Percentiles rank a stretch among this genome's conserved stretches.
Evolutionary conservation across 1,139 yeast genomes (phyloP).

Genomic region (Pichia sp.): DNA sequence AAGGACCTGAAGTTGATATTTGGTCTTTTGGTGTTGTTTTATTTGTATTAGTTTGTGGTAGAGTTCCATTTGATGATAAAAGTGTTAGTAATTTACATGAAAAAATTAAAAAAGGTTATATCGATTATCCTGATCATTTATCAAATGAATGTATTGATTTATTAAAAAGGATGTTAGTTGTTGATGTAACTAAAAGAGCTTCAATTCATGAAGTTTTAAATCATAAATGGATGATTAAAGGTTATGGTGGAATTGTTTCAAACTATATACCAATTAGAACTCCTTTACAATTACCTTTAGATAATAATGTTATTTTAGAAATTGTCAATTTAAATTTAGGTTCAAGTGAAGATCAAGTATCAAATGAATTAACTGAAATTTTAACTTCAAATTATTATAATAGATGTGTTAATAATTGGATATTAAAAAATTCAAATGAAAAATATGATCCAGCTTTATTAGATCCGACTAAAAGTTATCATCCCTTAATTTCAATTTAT

Average conservation of each 20-base stretch:
- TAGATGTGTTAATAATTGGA: conserved; percentile 62
- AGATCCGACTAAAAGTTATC: conserved; percentile 87
- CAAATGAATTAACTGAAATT: conserved; percentile 50
- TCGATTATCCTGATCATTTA: conserved; percentile 82
- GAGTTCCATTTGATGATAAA: conserved; percentile 97
- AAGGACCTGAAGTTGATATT: conserved; percentile 96
- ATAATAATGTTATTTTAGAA: conserved; percentile 61
- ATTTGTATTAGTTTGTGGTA: conserved; percentile 92
- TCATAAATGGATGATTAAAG: conserved; percentile 95
- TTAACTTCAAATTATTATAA: conserved; percentile 65
- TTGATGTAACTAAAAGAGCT: conserved; percentile 79
- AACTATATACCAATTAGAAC: conserved; percentile 69
- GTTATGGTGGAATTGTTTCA: conserved; percentile 69
- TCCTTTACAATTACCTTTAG: conserved; percentile 72
- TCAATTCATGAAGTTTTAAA: conserved; percentile 67
- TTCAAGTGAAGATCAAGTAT: conserved; percentile 46
- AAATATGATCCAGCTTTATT: conserved; percentile 26
- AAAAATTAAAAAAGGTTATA: conserved; percentile 86
- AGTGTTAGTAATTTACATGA: conserved; percentile 89
- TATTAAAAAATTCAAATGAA: conserved; percentile 31
- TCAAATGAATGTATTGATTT: conserved; percentile 81
- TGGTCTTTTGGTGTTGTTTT: conserved; percentile 98
- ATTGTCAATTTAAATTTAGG: conserved; percentile 83
- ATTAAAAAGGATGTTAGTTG: conserved; percentile 84
- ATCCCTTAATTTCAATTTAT: conserved; percentile 84